Conservation (phyloP, 1,284 basidiomycete genomes). For the Abortiporus biennis region DNA sequence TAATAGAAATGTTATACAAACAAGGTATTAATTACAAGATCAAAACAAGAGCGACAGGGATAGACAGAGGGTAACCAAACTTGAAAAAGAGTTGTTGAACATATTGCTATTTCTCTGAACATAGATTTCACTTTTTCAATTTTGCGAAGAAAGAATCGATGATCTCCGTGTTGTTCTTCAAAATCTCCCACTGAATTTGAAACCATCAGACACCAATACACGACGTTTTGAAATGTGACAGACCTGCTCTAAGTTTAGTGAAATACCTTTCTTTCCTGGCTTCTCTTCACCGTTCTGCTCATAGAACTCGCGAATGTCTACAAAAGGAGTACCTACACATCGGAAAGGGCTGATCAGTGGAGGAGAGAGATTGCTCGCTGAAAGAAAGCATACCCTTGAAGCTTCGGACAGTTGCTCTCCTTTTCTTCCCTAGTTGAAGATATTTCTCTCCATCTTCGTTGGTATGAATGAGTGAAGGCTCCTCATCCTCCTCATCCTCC, state of each 20-base stretch:
- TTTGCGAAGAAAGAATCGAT: slow-evolving; percentile 52
- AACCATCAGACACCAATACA: background rate
- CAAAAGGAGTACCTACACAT: slow-evolving; percentile 37
- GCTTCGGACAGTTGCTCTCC: slow-evolving; percentile 58
- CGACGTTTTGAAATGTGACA: slow-evolving; percentile 13
- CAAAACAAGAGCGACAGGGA: background rate
- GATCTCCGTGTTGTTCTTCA: slow-evolving; percentile 36
- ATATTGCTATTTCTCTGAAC: slow-evolving; percentile 22
- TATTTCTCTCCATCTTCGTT: slow-evolving; percentile 51
- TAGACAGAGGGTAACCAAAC: slow-evolving; percentile 5
- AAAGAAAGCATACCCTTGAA: slow-evolving; percentile 56
- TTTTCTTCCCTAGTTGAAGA: slow-evolving; percentile 65
- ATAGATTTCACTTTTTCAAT: no score
- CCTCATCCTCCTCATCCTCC: slow-evolving; percentile 5
- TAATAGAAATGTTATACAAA: slow-evolving; percentile 6
- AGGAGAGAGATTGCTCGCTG: background rate
- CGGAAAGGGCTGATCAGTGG: background rate
- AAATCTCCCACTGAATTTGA: slow-evolving; percentile 50
- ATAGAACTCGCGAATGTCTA: slow-evolving; percentile 83
- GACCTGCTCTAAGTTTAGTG: slow-evolving; percentile 67
- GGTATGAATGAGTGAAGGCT: background rate
- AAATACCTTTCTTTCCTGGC: slow-evolving; percentile 81
- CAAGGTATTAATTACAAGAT: background rate
- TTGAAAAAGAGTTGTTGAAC: slow-evolving; percentile 5
- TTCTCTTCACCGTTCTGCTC: slow-evolving; percentile 54